A percentile compares a stretch with the other conserved stretches of the same genome.
Conservation (phyloP, 257 asterid species). For the Solanum bulbocastanum region DNA sequence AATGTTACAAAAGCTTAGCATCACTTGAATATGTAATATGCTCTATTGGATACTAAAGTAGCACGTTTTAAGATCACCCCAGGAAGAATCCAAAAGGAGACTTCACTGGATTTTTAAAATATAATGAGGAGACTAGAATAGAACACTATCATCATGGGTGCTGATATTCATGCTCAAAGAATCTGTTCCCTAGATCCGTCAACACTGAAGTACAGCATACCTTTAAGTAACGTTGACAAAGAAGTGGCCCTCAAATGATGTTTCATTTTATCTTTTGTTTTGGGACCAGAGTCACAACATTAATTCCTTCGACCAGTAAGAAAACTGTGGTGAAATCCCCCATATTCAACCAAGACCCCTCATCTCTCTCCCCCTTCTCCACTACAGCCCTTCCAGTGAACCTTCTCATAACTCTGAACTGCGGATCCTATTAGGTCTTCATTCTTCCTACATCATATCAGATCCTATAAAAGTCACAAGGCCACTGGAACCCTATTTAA, state of each 20-base stretch:
- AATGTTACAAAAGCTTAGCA: neutral
- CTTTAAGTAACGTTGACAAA: neutral
- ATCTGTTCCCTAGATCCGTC: neutral
- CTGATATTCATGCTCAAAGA: neutral
- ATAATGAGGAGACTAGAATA: neutral
- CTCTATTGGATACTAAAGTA: neutral
- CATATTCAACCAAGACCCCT: neutral
- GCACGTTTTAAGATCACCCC: neutral
- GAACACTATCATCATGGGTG: neutral
- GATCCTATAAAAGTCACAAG: neutral
- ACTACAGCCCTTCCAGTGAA: neutral
- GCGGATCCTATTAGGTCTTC: neutral
- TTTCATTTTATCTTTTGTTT: neutral
- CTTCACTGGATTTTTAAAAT: neutral
- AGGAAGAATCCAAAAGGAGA: neutral
- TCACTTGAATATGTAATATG: neutral
- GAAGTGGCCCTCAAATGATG: neutral
- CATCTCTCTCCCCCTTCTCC: neutral
- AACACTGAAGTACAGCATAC: neutral
- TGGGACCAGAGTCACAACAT: neutral
- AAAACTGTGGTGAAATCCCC: neutral
- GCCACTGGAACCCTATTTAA: neutral
- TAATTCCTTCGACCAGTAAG: neutral
- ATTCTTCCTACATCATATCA: neutral
- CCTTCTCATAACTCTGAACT: neutral